Conservation (phyloP, 352 stramenopile genomes). For the Pythium aphanidermatum region DNA sequence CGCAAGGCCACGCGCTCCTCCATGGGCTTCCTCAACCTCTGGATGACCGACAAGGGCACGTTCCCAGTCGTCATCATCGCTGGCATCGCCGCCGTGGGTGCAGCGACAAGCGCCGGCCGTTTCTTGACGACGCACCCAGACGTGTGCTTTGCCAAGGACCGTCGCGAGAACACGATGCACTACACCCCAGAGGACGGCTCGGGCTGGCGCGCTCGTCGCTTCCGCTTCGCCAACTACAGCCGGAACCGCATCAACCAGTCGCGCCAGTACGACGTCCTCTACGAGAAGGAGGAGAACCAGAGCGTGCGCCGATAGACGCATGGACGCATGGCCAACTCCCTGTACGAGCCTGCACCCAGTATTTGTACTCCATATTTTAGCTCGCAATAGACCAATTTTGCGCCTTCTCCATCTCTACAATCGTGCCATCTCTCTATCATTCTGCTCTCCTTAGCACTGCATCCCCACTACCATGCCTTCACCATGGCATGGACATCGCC, state of each 20-base stretch:
- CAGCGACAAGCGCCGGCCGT: neutral
- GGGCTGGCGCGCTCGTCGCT: constrained; percentile 44
- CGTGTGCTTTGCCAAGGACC: constrained; percentile 51
- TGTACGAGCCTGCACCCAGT: neutral
- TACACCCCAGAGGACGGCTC: constrained; percentile 35
- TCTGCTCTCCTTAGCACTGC: no score
- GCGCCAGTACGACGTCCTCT: neutral
- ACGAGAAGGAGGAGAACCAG: neutral
- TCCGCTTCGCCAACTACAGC: constrained; percentile 48
- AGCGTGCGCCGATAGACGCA: constrained; percentile 2
- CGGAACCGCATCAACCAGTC: constrained; percentile 59
- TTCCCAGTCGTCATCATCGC: constrained; percentile 4
- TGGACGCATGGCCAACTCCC: neutral
- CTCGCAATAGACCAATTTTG: neutral
- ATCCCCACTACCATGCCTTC: no score
- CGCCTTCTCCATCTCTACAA: neutral
- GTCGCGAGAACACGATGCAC: constrained; percentile 41
- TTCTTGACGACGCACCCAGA: constrained; percentile 37
- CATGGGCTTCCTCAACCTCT: constrained; percentile 2
- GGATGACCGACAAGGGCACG: constrained; percentile 7
- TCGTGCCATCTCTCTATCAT: no score
- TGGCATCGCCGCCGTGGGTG: neutral
- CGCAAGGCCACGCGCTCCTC: constrained; percentile 3
- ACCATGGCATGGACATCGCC: no score
- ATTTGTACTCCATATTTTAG: constrained; percentile 6